phyloP scores from a whole-genome alignment of 2,329 filamentous ascomycete genomes.

The Cordyceps pruinosa region DNA sequence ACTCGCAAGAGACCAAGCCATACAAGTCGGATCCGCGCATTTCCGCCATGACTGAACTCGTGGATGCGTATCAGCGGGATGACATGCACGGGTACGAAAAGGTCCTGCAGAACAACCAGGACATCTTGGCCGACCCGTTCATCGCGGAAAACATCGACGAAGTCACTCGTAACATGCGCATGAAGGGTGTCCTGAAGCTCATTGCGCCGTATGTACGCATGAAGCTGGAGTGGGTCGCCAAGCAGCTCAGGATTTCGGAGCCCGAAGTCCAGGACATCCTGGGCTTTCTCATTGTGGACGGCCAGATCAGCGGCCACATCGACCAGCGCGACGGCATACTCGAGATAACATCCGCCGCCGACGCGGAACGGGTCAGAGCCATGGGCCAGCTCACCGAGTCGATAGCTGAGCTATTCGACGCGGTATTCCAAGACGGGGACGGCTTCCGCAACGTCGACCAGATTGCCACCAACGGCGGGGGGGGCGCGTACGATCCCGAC shows the following conservation, averaged over 20 bases:
- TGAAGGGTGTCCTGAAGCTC: constrained; percentile 86
- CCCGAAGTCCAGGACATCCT: constrained; percentile 90
- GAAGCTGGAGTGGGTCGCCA: constrained; percentile 79
- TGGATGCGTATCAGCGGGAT: constrained; percentile 92
- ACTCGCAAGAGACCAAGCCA: constrained; percentile 96
- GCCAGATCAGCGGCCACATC: constrained; percentile 79
- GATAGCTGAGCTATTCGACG: constrained; percentile 60
- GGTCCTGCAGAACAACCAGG: constrained; percentile 79
- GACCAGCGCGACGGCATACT: constrained; percentile 82
- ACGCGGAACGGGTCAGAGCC: constrained; percentile 66
- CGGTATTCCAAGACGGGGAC: constrained; percentile 71
- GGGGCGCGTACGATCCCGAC: constrained; percentile 14
- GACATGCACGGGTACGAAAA: constrained; percentile 89
- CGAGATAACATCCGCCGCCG: constrained; percentile 66
- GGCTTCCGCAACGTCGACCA: constrained; percentile 45
- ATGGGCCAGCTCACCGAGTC: constrained; percentile 67
- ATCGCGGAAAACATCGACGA: constrained; percentile 99
- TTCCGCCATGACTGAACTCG: constrained; percentile 92
- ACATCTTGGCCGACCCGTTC: constrained; percentile 85
- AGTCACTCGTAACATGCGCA: constrained; percentile 96
- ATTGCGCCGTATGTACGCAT: constrained; percentile 94
- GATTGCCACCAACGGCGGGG: constrained; percentile 21
- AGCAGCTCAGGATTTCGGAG: constrained; percentile 77
- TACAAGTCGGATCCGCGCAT: constrained; percentile 95
- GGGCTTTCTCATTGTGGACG: constrained; percentile 88